phyloP scores from a whole-genome alignment of 225 moss, liverwort and hornwort species.

The Marchantia paleacea region DNA sequence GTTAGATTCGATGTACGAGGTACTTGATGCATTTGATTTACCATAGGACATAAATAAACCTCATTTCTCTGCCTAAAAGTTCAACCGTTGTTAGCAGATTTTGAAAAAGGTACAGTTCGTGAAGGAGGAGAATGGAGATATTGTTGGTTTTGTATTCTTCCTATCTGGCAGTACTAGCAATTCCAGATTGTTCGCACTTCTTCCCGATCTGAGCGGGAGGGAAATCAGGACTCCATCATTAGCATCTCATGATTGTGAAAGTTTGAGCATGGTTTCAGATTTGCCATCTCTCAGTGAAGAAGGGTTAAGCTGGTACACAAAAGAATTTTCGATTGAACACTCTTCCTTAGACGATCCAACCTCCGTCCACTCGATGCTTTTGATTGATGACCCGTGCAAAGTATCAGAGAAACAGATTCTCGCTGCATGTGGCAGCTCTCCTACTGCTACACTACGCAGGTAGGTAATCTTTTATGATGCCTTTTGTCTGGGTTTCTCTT shows the following conservation, averaged over 20 bases:
- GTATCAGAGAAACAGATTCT: conserved; percentile 16
- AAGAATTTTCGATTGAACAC: conserved; percentile 13
- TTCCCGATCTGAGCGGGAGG: conserved; percentile 3
- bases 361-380: conserved; percentile 30
- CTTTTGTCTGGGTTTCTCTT: background rate
- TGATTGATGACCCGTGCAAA: conserved; percentile 21
- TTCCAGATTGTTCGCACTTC: conserved; percentile 25
- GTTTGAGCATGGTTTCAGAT: background rate
- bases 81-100: conserved; percentile 22
- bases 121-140: conserved; percentile 6
- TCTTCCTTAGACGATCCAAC: conserved; percentile 9
- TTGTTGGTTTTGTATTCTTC: conserved; percentile 24
- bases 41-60: too few species aligned
- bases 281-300: conserved; percentile 11
- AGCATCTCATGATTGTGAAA: conserved; percentile 6
- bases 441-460: conserved; percentile 42
- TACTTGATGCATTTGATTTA: background rate
- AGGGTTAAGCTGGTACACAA: conserved; percentile 15
- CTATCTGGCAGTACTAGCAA: conserved; percentile 20
- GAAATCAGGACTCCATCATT: background rate
- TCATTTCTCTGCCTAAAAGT: background rate
- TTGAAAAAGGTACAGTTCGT: conserved; percentile 14
- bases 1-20: background rate
- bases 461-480: background rate
- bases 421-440: conserved; percentile 36